phyloP scores from a whole-genome alignment of 345 rosid genomes.

The Lepidium africanum region DNA sequence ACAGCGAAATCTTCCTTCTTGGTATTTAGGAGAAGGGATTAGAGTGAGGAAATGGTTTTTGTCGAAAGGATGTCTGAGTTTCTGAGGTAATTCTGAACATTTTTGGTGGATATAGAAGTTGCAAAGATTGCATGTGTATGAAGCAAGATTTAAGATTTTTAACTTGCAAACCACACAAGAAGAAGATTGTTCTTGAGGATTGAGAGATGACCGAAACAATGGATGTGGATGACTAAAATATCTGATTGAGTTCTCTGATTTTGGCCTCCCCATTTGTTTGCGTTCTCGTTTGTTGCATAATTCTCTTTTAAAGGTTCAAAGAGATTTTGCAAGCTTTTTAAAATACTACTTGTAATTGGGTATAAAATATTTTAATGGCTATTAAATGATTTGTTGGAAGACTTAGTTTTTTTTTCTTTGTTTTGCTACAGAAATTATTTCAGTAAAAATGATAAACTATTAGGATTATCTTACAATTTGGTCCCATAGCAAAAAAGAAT shows the following conservation, averaged over 20 bases:
- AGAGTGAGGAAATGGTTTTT: constrained; percentile 34
- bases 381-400: not conserved
- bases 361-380: not conserved
- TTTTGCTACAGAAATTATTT: too few relatives aligned
- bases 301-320: not conserved
- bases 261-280: constrained; percentile 18
- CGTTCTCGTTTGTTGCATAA: not conserved
- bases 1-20: constrained; percentile 29
- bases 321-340: not conserved
- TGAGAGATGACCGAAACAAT: constrained; percentile 19
- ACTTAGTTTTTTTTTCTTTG: too few relatives aligned
- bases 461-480: too few relatives aligned
- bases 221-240: constrained; percentile 52
- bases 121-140: constrained; percentile 32
- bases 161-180: constrained; percentile 30
- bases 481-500: too few relatives aligned
- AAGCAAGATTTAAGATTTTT: constrained; percentile 20
- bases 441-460: too few relatives aligned
- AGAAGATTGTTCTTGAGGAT: constrained; percentile 14
- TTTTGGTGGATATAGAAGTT: constrained; percentile 32
- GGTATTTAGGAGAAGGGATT: constrained; percentile 24
- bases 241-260: constrained; percentile 24
- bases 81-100: constrained; percentile 34
- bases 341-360: not conserved
- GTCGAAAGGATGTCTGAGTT: constrained; percentile 39